Percentiles rank a stretch among this genome's conserved stretches.
phyloP scores from a whole-genome alignment of 768 basidiomycete genomes.

The Boletus reticulatus region DNA sequence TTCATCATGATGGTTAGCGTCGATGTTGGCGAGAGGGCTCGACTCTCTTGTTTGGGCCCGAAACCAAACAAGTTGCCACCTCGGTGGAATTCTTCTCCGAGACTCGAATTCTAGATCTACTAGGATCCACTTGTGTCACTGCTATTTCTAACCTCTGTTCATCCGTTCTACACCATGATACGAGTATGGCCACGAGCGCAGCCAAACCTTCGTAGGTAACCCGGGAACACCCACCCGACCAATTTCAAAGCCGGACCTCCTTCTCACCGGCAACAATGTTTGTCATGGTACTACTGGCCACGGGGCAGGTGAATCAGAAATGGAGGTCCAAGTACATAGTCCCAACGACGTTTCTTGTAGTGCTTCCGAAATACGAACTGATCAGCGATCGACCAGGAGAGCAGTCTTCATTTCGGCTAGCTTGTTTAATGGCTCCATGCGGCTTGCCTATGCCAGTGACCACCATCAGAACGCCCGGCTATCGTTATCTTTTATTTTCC shows the following conservation, averaged over 20 bases:
- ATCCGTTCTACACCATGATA: not conserved
- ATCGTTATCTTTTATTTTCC: not conserved
- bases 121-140: too few relatives aligned
- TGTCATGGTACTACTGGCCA: not conserved
- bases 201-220: not conserved
- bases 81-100: too few relatives aligned
- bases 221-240: not conserved
- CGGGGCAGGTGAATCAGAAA: constrained; percentile 1
- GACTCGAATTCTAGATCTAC: too few relatives aligned
- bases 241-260: constrained; percentile 8
- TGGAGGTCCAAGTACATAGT: too few relatives aligned
- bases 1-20: constrained; percentile 8
- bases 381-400: constrained; percentile 28
- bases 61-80: constrained; percentile 9
- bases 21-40: not conserved
- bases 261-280: not conserved
- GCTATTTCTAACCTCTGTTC: too few relatives aligned
- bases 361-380: constrained; percentile 4
- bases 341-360: not conserved
- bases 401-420: constrained; percentile 30
- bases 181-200: not conserved
- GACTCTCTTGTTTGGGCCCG: constrained; percentile 13
- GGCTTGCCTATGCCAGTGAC: not conserved
- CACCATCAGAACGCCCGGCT: not conserved
- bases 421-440: constrained; percentile 15